Evolutionary conservation across 257 asterid species (phyloP).

Genomic region (Solanum stenotomum): DNA sequence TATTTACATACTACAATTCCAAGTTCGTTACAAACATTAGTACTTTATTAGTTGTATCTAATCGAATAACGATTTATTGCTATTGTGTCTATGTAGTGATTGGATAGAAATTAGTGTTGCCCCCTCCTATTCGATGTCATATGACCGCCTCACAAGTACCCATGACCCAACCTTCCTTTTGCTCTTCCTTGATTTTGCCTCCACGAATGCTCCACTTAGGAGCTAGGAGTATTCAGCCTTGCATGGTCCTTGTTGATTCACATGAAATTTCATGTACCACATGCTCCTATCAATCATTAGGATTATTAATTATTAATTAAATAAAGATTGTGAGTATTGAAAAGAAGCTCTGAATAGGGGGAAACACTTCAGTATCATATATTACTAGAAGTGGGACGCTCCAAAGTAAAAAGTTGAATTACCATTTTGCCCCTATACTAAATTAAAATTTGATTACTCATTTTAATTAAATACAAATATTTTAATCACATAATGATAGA

Average conservation of each 20-base stretch:
- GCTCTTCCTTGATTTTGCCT: not conserved
- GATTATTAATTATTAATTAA: too few relatives aligned
- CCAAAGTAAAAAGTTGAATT: too few relatives aligned
- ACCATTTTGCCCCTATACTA: too few relatives aligned
- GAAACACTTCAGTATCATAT: too few relatives aligned
- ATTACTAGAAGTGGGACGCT: too few relatives aligned
- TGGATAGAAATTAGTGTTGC: not conserved
- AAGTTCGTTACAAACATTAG: not conserved
- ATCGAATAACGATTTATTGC: not conserved
- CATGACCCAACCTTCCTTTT: conserved; percentile 3
- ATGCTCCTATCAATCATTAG: not conserved
- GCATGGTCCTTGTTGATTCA: not conserved
- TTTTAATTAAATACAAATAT: too few relatives aligned
- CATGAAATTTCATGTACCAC: too few relatives aligned
- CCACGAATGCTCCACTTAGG: not conserved
- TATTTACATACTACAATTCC: not conserved
- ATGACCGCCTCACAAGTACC: conserved; percentile 4
- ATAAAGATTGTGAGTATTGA: not conserved
- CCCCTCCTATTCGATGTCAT: not conserved
- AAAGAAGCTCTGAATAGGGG: too few relatives aligned
- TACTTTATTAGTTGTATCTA: not conserved
- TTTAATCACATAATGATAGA: too few relatives aligned
- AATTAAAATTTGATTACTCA: too few relatives aligned
- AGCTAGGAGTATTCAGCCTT: not conserved
- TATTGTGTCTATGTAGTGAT: not conserved